phyloP scores from a whole-genome alignment of 2,329 filamentous ascomycete genomes.

The Aschersonia sp. region DNA sequence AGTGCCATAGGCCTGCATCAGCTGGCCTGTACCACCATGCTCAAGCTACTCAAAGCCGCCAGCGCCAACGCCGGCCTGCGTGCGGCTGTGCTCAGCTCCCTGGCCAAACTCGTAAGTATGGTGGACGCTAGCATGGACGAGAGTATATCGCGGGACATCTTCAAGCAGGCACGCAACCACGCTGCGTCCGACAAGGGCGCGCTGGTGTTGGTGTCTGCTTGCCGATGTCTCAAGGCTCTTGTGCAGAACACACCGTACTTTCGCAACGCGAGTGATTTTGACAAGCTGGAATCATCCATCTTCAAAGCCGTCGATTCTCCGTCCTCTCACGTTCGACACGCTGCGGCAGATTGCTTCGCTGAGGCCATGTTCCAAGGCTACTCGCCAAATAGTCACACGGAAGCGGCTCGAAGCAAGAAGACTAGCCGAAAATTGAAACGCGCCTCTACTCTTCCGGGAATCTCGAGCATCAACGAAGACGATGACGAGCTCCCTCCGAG shows the following conservation, averaged over 20 bases:
- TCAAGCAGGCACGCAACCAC: slow-evolving; percentile 76
- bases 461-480: slow-evolving; percentile 36
- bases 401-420: slow-evolving; percentile 52
- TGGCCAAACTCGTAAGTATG: slow-evolving; percentile 65
- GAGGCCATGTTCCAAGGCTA: slow-evolving; percentile 73
- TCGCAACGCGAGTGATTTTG: slow-evolving; percentile 78
- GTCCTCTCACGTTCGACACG: slow-evolving; percentile 63
- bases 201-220: slow-evolving; percentile 66
- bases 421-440: slow-evolving; percentile 47
- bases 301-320: slow-evolving; percentile 80
- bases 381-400: slow-evolving; percentile 33
- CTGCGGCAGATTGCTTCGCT: slow-evolving; percentile 74
- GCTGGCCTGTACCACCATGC: slow-evolving; percentile 53
- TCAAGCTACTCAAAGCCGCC: slow-evolving; percentile 70
- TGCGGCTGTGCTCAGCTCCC: slow-evolving; percentile 59
- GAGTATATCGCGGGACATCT: slow-evolving; percentile 70
- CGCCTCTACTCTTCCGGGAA: slow-evolving; percentile 43
- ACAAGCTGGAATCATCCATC: slow-evolving; percentile 66
- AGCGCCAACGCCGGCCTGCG: slow-evolving; percentile 71
- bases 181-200: slow-evolving; percentile 69
- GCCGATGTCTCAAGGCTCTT: slow-evolving; percentile 63
- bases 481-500: slow-evolving; percentile 58
- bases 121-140: slow-evolving; percentile 72
- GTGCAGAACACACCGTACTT: slow-evolving; percentile 66
- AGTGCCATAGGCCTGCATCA: slow-evolving; percentile 77